Evolutionary conservation across 768 basidiomycete genomes (phyloP), one percentile per base, ranked within the genome.

Genomic region (Russula abietina): DNA sequence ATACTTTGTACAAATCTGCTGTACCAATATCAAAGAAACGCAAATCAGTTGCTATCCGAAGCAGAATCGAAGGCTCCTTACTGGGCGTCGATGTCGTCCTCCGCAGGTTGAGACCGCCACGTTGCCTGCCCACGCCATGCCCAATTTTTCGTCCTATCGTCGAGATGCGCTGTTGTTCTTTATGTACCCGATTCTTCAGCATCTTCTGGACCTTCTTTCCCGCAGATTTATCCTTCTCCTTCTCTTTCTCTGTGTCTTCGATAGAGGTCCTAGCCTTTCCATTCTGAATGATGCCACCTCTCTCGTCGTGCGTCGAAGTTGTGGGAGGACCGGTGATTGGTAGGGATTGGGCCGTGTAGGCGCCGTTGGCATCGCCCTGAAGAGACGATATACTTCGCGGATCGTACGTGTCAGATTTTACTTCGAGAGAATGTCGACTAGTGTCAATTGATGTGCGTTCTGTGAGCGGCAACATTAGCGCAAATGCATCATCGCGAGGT

Each of bases 71-170:
- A 17, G 11, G 3, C 4, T 26, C 73, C 77, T 17, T 68, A 90
- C 90, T 85, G 65, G 89, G 89, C 8, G 87, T 83, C 3, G 89
- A 90, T 64, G 69, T 84, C 14, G 85, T 74, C 62, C 88, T 79
- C 67, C 83, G 82, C 59, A 90, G 69, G 50, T 70, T 69, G 39
- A 70, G 53, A 5, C 68, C 63, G 57, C 72, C 75, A 5, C 83
- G 80, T 64, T 80, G 82, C 68, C 78, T 77, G 17, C 77, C 80
- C 22, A 89, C 86, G 7, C 87, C 87, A 68, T 83, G 81, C 8
- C 89, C 89, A 43, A 92, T 86, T 71, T 84, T 90, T 71, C 80
- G 83, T 36, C 88, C 88, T 55, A 91, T 88, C 19, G 87, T 88
- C 30, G 83, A 83, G 48, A 93, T 88, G 55, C 84, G 80, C 7